Base-by-base conservation (phyloP, 78 protist species). In the Dictyostelium citrinum region DNA sequence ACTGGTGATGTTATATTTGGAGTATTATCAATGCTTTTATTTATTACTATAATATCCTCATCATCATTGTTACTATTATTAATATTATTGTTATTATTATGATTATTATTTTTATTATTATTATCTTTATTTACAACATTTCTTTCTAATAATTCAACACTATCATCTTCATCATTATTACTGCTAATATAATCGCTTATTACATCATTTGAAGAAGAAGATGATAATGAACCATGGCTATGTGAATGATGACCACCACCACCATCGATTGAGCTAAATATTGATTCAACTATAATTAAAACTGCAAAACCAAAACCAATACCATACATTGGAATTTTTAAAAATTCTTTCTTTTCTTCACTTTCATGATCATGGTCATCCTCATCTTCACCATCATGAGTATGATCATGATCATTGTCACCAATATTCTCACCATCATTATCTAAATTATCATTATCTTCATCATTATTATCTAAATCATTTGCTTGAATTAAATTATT, bases 321-420 rank as follows among this genome's bases (percentile, higher is more conserved):
- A 74, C 93, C 93, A 76, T 51, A 72, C 93, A 88, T 88, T 78
- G 93, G 93, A 43, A 41, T 78, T 67, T 79, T 58, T 16, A 80
- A 49, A 27, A 5, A 31, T 16, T 37, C 33, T 35, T 72, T 84
- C 55, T 35, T 29, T 51, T 68, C 72, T 12, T 61, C 61, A 3
- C 33, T 9, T 5, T 75, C 29, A 8, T 43, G 45, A 35, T 70
- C 71, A 22, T 83, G 75, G 24, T 49, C 83, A 67, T 31, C 93
- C 5, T 67, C 61, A 11, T 46, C 71, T 10, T 77, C 43, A 1
- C 49, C 80, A 10, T 24, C n/a, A 12, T 79, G 14, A 3, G n/a
- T n/a, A n/a, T 79, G 61, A 5, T 79, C 12, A 20, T 80, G 35
- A 35, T 51, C 49, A 14, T 77, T 9, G 5, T 12, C 31, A 55